Evolutionary conservation across 306 rosid species (phyloP).

Genomic region (Ceratonia siliqua): DNA sequence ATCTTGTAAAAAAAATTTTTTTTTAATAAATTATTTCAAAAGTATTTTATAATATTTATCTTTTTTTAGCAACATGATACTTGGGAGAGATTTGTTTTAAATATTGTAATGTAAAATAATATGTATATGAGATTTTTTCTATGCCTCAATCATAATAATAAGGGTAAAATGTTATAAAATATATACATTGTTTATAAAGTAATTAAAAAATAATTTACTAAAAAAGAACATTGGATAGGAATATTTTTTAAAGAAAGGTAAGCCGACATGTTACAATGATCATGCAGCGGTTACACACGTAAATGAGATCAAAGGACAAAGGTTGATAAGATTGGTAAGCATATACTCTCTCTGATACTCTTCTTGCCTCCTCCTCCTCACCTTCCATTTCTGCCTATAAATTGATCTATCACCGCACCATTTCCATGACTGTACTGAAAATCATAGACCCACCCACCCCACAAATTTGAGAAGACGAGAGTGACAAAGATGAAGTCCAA

Average conservation of each 20-base stretch:
- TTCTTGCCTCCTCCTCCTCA: not conserved
- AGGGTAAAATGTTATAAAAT: too few relatives aligned
- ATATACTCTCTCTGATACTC: conserved; percentile 21
- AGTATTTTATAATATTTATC: too few relatives aligned
- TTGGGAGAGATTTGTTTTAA: too few relatives aligned
- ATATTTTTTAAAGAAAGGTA: not conserved
- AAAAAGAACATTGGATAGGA: too few relatives aligned
- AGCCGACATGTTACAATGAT: conserved; percentile 3
- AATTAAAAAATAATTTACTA: too few relatives aligned
- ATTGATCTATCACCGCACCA: conserved; percentile 7
- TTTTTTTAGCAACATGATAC: too few relatives aligned
- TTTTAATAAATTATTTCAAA: too few relatives aligned
- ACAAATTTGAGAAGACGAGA: not conserved
- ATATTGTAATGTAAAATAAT: too few relatives aligned
- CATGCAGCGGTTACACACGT: not conserved
- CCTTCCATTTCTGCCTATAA: conserved; percentile 36
- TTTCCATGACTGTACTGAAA: conserved; percentile 7
- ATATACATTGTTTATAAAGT: too few relatives aligned
- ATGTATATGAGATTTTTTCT: too few relatives aligned
- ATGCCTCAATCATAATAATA: too few relatives aligned
- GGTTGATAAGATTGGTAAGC: not conserved
- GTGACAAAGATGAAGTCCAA: conserved; percentile 37
- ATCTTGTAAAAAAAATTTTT: too few relatives aligned
- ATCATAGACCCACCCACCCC: not conserved
- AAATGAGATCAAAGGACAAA: not conserved